A percentile compares a stretch with the other conserved stretches of the same genome.
phyloP scores from a whole-genome alignment of 2,329 filamentous ascomycete species.

The Pyrenophora graminea region DNA sequence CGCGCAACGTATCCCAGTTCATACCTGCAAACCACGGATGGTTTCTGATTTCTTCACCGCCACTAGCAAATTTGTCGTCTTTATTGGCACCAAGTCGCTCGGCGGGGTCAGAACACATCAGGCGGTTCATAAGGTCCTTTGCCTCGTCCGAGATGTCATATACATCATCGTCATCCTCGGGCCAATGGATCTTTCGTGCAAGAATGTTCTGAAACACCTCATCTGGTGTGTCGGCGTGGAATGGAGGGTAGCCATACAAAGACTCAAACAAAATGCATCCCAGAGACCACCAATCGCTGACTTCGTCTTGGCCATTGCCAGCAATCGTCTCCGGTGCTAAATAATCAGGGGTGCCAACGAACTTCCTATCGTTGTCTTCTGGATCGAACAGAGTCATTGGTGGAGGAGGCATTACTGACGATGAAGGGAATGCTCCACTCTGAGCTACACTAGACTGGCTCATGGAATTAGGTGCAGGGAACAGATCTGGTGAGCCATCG shows the following conservation, averaged over 20 bases:
- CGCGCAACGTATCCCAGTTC: conserved; percentile 87
- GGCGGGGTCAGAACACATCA: conserved; percentile 82
- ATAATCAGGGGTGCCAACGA: conserved; percentile 97
- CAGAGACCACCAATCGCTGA: conserved; percentile 99
- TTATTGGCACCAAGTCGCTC: conserved; percentile 84
- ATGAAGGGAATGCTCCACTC: conserved; percentile 63
- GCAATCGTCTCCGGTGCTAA: conserved; percentile 96
- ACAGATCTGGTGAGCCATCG: conserved; percentile 77
- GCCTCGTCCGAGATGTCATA: conserved; percentile 78
- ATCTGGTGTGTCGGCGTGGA: conserved; percentile 87
- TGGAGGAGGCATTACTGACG: conserved; percentile 81
- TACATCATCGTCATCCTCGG: conserved; percentile 77
- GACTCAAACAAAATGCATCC: conserved; percentile 98
- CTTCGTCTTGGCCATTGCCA: conserved; percentile 92
- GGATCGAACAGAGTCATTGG: conserved; percentile 95
- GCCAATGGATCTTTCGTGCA: conserved; percentile 88
- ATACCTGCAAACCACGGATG: conserved; percentile 88
- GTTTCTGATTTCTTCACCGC: conserved; percentile 86
- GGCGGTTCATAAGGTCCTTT: conserved; percentile 89
- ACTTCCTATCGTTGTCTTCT: conserved; percentile 87
- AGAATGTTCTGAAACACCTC: conserved; percentile 97
- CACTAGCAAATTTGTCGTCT: conserved; percentile 78
- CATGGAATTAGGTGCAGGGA: conserved; percentile 64
- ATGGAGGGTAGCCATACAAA: conserved; percentile 88
- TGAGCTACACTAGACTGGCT: conserved; percentile 59